A percentile compares a stretch with the other conserved stretches of the same genome.
Evolutionary conservation across 225 moss, liverwort and hornwort genomes (phyloP).

Genomic region (Thuidium tamariscinum): DNA sequence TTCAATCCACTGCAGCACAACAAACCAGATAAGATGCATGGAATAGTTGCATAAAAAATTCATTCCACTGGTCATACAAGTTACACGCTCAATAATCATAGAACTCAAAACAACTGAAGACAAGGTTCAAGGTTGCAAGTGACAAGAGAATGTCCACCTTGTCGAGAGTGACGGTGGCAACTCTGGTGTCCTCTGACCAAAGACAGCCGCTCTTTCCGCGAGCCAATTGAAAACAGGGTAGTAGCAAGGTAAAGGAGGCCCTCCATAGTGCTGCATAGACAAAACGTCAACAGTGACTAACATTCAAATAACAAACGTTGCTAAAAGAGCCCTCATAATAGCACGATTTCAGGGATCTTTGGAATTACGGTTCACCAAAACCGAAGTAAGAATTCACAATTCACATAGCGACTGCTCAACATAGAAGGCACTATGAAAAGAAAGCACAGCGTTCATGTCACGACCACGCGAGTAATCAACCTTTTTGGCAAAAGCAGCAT

Average conservation of each 20-base stretch:
- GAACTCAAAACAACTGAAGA: background rate
- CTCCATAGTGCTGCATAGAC: conserved; percentile 72
- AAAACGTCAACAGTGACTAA: background rate
- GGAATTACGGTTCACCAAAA: background rate
- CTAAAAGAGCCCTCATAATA: background rate
- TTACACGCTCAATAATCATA: background rate
- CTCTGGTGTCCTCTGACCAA: conserved; percentile 79
- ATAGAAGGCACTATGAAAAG: background rate
- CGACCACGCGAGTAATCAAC: background rate
- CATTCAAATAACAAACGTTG: background rate
- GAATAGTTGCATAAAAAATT: background rate
- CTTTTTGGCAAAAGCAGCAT: conserved; percentile 33
- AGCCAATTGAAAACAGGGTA: conserved; percentile 94
- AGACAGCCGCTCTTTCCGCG: conserved; percentile 56
- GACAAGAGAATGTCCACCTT: conserved; percentile 30
- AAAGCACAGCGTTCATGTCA: background rate
- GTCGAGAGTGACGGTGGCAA: conserved; percentile 56
- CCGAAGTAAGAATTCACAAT: background rate
- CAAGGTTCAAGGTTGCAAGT: background rate
- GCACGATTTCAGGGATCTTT: background rate
- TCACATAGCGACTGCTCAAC: background rate
- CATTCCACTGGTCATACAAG: background rate
- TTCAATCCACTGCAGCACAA: conserved; percentile 57
- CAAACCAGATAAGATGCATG: background rate
- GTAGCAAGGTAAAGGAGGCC: conserved; percentile 80